Evolutionary conservation across 1,284 basidiomycete genomes (phyloP), one percentile per base, ranked within the genome.

Genomic region (Pyrrhoderma lamaoense): DNA sequence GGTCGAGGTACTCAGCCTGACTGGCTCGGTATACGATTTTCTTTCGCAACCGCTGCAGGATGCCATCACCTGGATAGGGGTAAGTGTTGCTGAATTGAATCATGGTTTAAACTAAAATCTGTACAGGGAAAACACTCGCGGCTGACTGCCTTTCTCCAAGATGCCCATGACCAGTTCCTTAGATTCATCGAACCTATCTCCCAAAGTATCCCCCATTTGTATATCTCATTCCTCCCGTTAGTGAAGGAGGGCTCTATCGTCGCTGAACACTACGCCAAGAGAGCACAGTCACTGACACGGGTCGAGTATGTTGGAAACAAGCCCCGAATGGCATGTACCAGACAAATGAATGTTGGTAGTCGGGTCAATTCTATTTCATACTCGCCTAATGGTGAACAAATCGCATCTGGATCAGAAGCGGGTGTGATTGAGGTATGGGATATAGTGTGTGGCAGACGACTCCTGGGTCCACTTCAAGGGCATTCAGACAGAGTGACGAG

Each of bases 161-260:
- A 31, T 11, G 27, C 27, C 11, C 5, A 11, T 31, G 11, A 31
- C 11, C 27, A 31, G 5, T 11, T 40, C 5, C 7, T 18, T 34
- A 46, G 11, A n/a, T 46, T 46, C 45, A 18, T 7, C 14, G 21
- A 18, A 4, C n/a, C 27, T 3, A 46, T 46, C 7, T 27, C 23
- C 3, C 13, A 18, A 8, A 46, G 45, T 18, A 46, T 25, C 8
- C 45, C 45, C 11, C 45, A 46, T 16, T 9, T 46, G 3, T 46
- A 46, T 31, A 40, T 40, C 5, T 7, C 38, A 40, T 18, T 22
- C 16, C 21, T 40, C 14, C 38, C 38, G n/a, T n/a, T 60, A 42
- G 44, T 57, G 21, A 59, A 59, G 18, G 8, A 53, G 56, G 39
- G 18, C 25, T 47, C 45, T 4, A 35, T 18, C 16, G 27, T 47